A percentile compares a stretch with the other conserved stretches of the same genome.
Conservation (phyloP, 228 moss, liverwort and hornwort genomes). For the Sphagnum magellanicum region DNA sequence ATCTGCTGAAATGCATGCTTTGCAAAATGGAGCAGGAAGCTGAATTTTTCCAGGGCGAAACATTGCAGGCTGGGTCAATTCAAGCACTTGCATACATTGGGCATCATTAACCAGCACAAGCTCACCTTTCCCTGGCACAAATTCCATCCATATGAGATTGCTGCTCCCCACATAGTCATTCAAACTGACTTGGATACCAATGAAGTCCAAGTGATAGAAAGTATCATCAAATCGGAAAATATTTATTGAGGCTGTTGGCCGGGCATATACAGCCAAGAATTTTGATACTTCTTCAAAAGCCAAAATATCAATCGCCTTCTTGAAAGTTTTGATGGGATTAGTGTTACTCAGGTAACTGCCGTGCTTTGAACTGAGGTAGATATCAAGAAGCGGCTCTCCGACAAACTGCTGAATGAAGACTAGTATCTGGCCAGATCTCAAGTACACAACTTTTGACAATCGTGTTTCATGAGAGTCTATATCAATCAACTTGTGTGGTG, state of each 20-base stretch:
- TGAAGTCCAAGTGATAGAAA: slow-evolving; percentile 8
- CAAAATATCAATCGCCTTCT: slow-evolving; percentile 12
- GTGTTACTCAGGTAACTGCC: background rate
- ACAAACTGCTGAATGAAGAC: slow-evolving; percentile 5
- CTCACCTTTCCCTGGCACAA: slow-evolving; percentile 10
- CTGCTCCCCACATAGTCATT: slow-evolving; percentile 2
- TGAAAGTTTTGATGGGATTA: background rate
- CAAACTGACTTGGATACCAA: slow-evolving; percentile 6
- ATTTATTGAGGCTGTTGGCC: background rate
- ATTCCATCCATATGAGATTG: slow-evolving; percentile 17
- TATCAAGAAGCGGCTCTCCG: background rate
- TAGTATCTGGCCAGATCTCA: slow-evolving; percentile 18
- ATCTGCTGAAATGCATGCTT: slow-evolving; percentile 3
- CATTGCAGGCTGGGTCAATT: slow-evolving; percentile 3
- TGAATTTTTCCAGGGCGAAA: slow-evolving; percentile 6
- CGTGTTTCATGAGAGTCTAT: slow-evolving; percentile 12
- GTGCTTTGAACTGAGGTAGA: slow-evolving; percentile 10
- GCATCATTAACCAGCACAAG: slow-evolving; percentile 12
- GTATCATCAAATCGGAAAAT: slow-evolving; percentile 8
- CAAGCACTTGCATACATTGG: slow-evolving; percentile 1
- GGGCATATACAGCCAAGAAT: slow-evolving; percentile 13
- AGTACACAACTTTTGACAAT: slow-evolving; percentile 5
- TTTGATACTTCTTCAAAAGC: slow-evolving; percentile 19
- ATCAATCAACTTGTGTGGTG: slow-evolving; percentile 9
- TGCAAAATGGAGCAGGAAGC: background rate